Evolutionary conservation across 2,329 filamentous ascomycete genomes (phyloP).

Genomic region (Penicillium rolfsii): DNA sequence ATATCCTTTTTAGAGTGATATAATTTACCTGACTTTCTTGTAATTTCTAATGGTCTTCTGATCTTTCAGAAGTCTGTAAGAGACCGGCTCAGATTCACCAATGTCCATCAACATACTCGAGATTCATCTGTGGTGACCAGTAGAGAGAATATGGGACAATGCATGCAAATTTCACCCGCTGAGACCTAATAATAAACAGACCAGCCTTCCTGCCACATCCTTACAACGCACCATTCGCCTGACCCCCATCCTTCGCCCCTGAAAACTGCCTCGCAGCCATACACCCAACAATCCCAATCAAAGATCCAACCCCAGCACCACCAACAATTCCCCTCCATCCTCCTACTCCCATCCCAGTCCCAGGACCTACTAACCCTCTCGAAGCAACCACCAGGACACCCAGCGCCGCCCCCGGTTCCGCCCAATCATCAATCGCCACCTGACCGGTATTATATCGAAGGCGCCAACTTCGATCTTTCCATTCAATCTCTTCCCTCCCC

Average conservation of each 20-base stretch:
- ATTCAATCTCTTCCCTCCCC: conserved; percentile 63
- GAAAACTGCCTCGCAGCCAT: not conserved
- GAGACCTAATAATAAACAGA: too few relatives aligned
- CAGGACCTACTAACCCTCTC: not conserved
- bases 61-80: too few relatives aligned
- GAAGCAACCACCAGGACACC: not conserved
- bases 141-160: too few relatives aligned
- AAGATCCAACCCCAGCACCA: conserved; percentile 2
- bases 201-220: not conserved
- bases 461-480: conserved; percentile 66
- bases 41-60: too few relatives aligned
- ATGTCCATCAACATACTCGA: too few relatives aligned
- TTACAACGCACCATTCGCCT: not conserved
- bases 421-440: conserved; percentile 35
- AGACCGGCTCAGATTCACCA: too few relatives aligned
- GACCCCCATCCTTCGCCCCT: not conserved
- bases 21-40: too few relatives aligned
- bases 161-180: too few relatives aligned
- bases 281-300: conserved; percentile 5
- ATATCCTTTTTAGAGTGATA: too few relatives aligned
- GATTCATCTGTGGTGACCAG: too few relatives aligned
- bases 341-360: not conserved
- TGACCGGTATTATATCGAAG: conserved; percentile 62
- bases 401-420: conserved; percentile 6
- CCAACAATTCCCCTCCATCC: not conserved